Base-by-base conservation (phyloP, 169 alveolate genomes). In the Plasmodium billcollinsi region DNA sequence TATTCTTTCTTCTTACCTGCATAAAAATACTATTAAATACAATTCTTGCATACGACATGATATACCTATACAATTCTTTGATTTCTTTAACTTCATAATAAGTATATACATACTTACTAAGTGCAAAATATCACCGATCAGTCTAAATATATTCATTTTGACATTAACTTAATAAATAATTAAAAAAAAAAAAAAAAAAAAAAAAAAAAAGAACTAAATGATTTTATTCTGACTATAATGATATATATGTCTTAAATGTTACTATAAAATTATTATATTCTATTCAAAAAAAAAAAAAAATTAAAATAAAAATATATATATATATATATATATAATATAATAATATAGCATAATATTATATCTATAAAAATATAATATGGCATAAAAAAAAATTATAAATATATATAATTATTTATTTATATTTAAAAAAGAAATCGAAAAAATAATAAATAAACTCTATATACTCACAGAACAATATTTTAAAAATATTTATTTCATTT, bases 11-110 rank as follows among this genome's bases (percentile, higher is more conserved):
- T 14, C 50, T 52, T 96, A 97, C 86, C 99, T 94, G 80, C 96
- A 75, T 52, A 95, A 89, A 91, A 98, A 98, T 20, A 98, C 99
- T 20, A 98, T 93, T 71, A 97, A 91, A 85, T 97, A 98, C 88
- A 98, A 94, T 94, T 98, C 99, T 92, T 97, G 99, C 96, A 98
- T 98, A 91, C 98, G 96, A 78, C 98, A 96, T 15, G 99, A 97
- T 56, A 98, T 96, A 2, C 99, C 99, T 93, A 97, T 94, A 88
- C 99, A 98, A 88, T 96, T 97, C 88, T 97, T 97, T 62, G 97
- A 91, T 69, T 94, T 93, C 78, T 97, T 89, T 78, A 98, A 96
- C 93, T 98, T 97, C 93, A 92, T 94, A 58, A 98, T 93, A 62
- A 98, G 98, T 56, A 98, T 93, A 45, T 97, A 91, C 85, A 97